These are phyloP conservation scores for Yamadazyma phyllophila DNA, from an alignment of 805 yeast species.

Conservation along the genomic window DNA sequence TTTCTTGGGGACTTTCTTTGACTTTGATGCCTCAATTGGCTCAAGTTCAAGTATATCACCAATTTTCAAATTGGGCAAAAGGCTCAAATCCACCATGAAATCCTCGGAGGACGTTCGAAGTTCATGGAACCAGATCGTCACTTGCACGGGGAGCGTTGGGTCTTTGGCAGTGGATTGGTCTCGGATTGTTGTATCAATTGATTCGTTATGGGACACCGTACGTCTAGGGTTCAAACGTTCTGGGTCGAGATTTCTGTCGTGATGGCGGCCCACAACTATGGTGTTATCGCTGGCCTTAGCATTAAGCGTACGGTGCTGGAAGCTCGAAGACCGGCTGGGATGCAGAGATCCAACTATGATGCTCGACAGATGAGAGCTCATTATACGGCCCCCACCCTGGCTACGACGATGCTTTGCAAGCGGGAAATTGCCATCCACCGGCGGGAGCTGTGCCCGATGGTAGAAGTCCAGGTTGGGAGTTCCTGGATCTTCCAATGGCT, in stretches of 20 bases:
- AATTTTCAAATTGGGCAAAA: conserved; percentile 60
- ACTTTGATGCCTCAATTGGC: conserved; percentile 32
- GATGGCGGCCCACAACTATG: conserved; percentile 14
- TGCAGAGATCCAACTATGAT: conserved; percentile 17
- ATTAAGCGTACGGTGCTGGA: conserved; percentile 7
- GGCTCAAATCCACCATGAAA: conserved; percentile 59
- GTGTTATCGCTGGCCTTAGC: conserved; percentile 14
- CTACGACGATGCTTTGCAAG: background rate
- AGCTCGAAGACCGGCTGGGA: conserved; percentile 12
- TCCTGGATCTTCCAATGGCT: conserved; percentile 1
- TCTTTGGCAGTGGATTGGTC: conserved; percentile 2
- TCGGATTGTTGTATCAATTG: conserved; percentile 3
- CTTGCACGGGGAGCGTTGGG: conserved; percentile 29
- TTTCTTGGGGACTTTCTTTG: conserved; percentile 12
- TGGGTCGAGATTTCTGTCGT: conserved; percentile 7
- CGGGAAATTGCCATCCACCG: background rate
- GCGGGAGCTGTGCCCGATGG: background rate
- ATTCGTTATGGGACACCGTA: conserved; percentile 10
- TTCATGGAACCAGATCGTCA: conserved; percentile 70
- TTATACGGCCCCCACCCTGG: conserved; percentile 2
- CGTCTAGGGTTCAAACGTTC: conserved; percentile 3
- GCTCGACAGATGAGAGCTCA: conserved; percentile 22
- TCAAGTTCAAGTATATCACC: conserved; percentile 77
- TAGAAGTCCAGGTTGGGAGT: background rate
- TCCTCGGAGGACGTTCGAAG: conserved; percentile 52